Conservation (phyloP, 805 yeast genomes). For the Saturnispora kantuleensis region DNA sequence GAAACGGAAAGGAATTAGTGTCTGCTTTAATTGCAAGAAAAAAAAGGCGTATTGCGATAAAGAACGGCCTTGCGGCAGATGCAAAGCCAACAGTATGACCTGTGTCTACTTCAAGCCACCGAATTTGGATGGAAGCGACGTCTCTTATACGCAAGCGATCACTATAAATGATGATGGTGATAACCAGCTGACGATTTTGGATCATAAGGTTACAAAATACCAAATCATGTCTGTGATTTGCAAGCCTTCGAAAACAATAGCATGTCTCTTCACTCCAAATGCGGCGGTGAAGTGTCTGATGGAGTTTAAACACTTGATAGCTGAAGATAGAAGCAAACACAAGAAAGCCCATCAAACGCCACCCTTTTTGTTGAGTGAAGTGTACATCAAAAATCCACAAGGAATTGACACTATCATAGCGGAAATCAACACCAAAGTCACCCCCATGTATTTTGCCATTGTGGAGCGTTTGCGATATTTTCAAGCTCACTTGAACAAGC, state of each 20-base stretch:
- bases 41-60: slow-evolving; percentile 15
- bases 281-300: background rate
- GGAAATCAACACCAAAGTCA: slow-evolving; percentile 3
- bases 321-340: background rate
- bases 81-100: slow-evolving; percentile 6
- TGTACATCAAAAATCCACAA: background rate
- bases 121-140: too few species aligned
- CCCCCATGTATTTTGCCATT: slow-evolving; percentile 9
- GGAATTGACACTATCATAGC: background rate
- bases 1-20: slow-evolving; percentile 9
- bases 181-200: background rate
- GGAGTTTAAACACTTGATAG: background rate
- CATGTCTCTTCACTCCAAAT: background rate
- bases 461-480: slow-evolving; percentile 13
- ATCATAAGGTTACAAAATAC: background rate
- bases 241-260: background rate
- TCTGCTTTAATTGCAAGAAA: slow-evolving; percentile 11
- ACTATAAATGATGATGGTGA: too few species aligned
- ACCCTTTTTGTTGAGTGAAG: slow-evolving; percentile 1
- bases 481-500: slow-evolving; percentile 8
- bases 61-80: slow-evolving; percentile 11
- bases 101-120: background rate
- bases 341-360: background rate
- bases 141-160: too few species aligned
- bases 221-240: background rate